Evolutionary conservation across 257 asterid species (phyloP), one percentile per base, ranked within the genome.

Genomic region (Primulina tabacum): DNA sequence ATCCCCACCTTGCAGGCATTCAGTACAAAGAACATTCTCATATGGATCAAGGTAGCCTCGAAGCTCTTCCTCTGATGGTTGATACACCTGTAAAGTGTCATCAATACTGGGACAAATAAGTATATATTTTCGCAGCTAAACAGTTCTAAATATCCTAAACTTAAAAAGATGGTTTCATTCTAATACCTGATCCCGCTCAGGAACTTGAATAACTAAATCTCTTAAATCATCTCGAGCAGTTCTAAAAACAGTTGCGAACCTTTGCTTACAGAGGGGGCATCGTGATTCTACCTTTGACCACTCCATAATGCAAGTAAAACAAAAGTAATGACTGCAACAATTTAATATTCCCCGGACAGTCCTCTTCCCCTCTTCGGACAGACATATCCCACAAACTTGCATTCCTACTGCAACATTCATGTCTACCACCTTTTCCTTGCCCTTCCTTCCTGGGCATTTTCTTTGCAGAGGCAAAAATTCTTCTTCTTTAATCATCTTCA

Each of bases 41-140:
- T 90, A 88, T 18, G 92, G 97, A 81, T 90, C 96, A 37, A 92
- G 87, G 73, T 75, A 88, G 70, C 89, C 89, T 81, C 89, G 73
- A 67, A 92, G 91, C 83, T 92, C 98, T 82, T 92, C 98, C 76
- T 90, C 97, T 65, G 98, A 88, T 73, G 97, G 98, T 81, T 87
- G 95, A 87, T 92, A 92, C 69, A 92, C 98, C 98, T 92, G 83
- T 17, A 69, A 34, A 24, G 26, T 16, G 62, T 53, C n/a, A 38
- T 50, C 20, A 76, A 77, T 40, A 40, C 5, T 64, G 43, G 55
- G 60, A 24, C 2, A 14, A 16, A 14, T 14, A 50, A 50, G 57
- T 14, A 16, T 50, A 12, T 50, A 50, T 50, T 6, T 50, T 50
- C 3, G 8, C 21, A 50, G 57, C 57, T 14, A 50, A 50, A 50